Conservation (phyloP, 306 rosid species). For the Fragaria vesca region DNA sequence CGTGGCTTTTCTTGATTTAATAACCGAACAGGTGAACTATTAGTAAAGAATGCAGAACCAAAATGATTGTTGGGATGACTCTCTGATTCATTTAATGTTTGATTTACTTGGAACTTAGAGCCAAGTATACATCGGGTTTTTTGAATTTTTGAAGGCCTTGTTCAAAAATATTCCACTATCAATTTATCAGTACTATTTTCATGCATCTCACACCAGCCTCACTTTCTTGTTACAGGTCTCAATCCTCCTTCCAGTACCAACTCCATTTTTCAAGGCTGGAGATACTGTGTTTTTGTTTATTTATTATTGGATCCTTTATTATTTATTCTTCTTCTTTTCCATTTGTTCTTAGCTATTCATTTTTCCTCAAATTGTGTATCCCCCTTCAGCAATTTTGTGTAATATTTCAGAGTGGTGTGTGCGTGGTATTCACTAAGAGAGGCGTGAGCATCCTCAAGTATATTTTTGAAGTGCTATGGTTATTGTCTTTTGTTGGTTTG, state of each 20-base stretch:
- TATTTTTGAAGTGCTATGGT: not conserved
- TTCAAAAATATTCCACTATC: not conserved
- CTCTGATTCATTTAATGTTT: not conserved
- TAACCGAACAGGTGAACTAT: not conserved
- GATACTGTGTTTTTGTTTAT: conserved; percentile 17
- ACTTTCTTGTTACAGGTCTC: conserved; percentile 38
- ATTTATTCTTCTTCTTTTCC: not conserved
- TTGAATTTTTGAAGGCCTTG: not conserved
- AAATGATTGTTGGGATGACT: not conserved
- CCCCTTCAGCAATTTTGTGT: not conserved
- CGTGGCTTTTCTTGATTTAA: not conserved
- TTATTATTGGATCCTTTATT: too few species aligned
- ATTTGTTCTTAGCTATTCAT: conserved; percentile 20
- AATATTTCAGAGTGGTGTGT: not conserved
- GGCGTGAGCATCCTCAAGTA: not conserved
- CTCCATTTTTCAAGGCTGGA: conserved; percentile 48
- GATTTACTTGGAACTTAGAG: not conserved
- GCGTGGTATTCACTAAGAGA: not conserved
- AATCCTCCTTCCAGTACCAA: conserved; percentile 28
- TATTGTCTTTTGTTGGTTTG: not conserved
- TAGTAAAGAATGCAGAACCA: not conserved
- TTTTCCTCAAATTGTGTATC: not conserved
- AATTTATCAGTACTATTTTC: not conserved
- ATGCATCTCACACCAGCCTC: not conserved
- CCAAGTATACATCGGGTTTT: not conserved